These are phyloP conservation scores for Metschnikowia sp. DNA, from an alignment of 805 yeast species.

Conservation along the genomic window DNA sequence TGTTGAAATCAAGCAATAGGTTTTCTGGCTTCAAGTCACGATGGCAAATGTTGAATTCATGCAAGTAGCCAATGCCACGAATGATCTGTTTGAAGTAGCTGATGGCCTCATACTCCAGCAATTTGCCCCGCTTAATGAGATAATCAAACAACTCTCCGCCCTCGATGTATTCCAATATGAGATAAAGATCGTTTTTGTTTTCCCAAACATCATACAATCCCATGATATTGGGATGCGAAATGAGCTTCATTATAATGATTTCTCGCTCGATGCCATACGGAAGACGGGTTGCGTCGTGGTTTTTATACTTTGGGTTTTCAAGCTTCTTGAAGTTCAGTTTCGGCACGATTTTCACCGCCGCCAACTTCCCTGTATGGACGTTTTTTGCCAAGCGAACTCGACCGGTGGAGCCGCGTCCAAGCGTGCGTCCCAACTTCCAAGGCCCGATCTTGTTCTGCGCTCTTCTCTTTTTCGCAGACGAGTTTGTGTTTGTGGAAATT, in stretches of 20 bases:
- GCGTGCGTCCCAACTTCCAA: conserved; percentile 92
- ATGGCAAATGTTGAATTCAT: conserved; percentile 82
- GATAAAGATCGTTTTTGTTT: conserved; percentile 73
- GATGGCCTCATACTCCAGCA: conserved; percentile 87
- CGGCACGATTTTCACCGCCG: conserved; percentile 96
- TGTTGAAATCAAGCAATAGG: conserved; percentile 71
- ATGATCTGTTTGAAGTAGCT: conserved; percentile 85
- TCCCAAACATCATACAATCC: conserved; percentile 86
- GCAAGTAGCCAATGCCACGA: conserved; percentile 79
- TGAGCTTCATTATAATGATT: conserved; percentile 78
- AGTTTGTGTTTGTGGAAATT: conserved; percentile 41
- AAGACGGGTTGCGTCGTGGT: conserved; percentile 49
- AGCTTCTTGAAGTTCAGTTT: conserved; percentile 62
- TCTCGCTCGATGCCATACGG: conserved; percentile 87
- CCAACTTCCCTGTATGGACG: conserved; percentile 76
- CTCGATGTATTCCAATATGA: conserved; percentile 92
- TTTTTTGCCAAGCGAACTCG: conserved; percentile 91
- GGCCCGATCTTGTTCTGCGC: conserved; percentile 76
- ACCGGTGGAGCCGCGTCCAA: conserved; percentile 97
- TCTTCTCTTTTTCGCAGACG: conserved; percentile 40
- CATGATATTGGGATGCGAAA: conserved; percentile 75
- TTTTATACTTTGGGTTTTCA: conserved; percentile 43
- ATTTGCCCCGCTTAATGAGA: conserved; percentile 80
- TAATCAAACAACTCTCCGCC: conserved; percentile 96
- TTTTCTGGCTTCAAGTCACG: conserved; percentile 85